Evolutionary conservation across 208 protist species (phyloP), one percentile per base, ranked within the genome.

Genomic region (Angomonas deanei): DNA sequence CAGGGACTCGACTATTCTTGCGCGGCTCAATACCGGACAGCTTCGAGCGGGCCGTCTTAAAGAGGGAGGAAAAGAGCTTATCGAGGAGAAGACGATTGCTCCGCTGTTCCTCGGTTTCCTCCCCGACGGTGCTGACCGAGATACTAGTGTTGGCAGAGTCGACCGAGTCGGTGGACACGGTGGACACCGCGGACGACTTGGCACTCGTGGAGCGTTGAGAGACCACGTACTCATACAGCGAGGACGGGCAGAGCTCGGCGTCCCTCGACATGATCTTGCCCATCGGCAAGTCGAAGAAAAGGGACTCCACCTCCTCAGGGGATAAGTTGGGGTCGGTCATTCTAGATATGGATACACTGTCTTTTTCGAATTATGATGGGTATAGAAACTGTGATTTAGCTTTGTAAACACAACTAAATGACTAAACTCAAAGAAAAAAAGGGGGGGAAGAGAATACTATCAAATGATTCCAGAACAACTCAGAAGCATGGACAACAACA

Each of bases 61-160:
- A 84, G 21, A 92, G 69, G 0, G 86, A 92, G 66, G 67, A 69
- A 63, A 82, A 92, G 8, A 92, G 76, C 33, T 68, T 71, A 65
- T 89, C 88, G 31, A 92, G 6, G 21, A 56, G 47, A 8, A 15
- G 27, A 11, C 27, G n/a, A 5, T 23, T 31, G 24, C n/a, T 32
- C 42, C 42, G 33, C 38, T 46, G 48, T 2, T 27, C 49, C 48
- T 50, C 36, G 27, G 3, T 52, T 15, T 63, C 65, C 13, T 32
- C 48, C 2, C 30, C 39, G 65, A 33, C 1, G 21, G 57, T 15
- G 42, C 52, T 61, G 11, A 13, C 4, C n/a, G 30, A 53, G 24
- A 70, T 11, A 27, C 61, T 58, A 11, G 57, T 61, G 28, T 61
- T 47, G 24, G 83, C 68, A 3, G 84, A 91, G 48, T 84, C 84